Percentiles rank a stretch among this genome's conserved stretches.
Conservation (phyloP, 441 rosid genomes). For the Erysimum cheiri region DNA sequence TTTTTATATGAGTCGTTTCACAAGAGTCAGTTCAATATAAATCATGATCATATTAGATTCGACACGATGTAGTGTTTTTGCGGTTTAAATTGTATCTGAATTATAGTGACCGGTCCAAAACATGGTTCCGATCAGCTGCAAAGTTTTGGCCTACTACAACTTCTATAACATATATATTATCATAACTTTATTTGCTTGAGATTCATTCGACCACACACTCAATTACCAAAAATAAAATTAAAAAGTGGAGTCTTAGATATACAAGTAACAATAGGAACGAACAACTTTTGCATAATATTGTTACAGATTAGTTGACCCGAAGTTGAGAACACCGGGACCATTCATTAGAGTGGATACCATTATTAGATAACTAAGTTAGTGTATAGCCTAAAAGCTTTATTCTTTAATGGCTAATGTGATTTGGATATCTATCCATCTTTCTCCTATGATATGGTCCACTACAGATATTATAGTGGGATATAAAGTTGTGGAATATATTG, state of each 20-base stretch:
- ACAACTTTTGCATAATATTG: neutral
- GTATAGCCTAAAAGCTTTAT: constrained; percentile 20
- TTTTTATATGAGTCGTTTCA: constrained; percentile 1
- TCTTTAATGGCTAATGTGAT: constrained; percentile 30
- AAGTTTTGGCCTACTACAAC: constrained; percentile 12
- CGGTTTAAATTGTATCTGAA: neutral
- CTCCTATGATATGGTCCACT: constrained; percentile 39
- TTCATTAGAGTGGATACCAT: constrained; percentile 20
- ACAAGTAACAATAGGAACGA: constrained; percentile 23
- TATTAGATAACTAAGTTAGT: constrained; percentile 36
- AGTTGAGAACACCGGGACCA: neutral
- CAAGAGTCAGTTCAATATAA: neutral
- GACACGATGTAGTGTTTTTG: neutral
- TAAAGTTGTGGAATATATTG: constrained; percentile 38
- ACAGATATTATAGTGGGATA: constrained; percentile 37
- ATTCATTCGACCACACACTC: constrained; percentile 23
- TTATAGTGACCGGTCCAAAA: constrained; percentile 12
- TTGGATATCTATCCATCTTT: constrained; percentile 29
- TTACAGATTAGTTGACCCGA: neutral
- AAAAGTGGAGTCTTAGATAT: constrained; percentile 7
- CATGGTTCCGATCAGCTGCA: constrained; percentile 15
- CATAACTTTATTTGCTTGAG: constrained; percentile 5
- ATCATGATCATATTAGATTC: neutral
- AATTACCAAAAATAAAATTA: constrained; percentile 11
- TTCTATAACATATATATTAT: constrained; percentile 2